Percentiles rank a stretch among this genome's conserved stretches.
Conservation (phyloP, 139 green algal genomes). For the Axilococcus clingmanii region DNA sequence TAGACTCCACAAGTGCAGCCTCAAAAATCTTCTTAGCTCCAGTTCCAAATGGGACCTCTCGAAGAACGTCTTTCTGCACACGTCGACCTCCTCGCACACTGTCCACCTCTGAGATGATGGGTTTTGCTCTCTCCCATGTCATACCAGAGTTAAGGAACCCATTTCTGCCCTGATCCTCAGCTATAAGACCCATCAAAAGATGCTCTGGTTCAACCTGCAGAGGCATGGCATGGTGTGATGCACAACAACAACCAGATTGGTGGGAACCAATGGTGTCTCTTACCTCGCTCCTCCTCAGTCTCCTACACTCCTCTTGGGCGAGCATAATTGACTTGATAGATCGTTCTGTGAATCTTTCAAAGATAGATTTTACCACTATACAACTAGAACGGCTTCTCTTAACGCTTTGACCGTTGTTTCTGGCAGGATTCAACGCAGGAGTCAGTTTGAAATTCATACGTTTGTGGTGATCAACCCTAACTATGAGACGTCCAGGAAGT, state of each 20-base stretch:
- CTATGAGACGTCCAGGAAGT: too few relatives aligned
- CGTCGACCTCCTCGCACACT: not conserved
- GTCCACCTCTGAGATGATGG: not conserved
- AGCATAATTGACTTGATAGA: slow-evolving; percentile 78
- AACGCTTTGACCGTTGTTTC: too few relatives aligned
- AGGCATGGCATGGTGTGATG: not conserved
- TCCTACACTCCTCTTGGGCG: slow-evolving; percentile 60
- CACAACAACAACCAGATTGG: not conserved
- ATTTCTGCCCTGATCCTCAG: slow-evolving; percentile 43
- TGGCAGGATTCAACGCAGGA: too few relatives aligned
- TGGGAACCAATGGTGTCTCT: not conserved
- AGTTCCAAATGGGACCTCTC: slow-evolving; percentile 65
- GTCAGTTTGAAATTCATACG: too few relatives aligned
- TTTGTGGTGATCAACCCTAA: too few relatives aligned
- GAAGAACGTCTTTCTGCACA: slow-evolving; percentile 1
- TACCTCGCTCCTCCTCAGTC: slow-evolving; percentile 48
- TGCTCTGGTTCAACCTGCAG: slow-evolving; percentile 69
- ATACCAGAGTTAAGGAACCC: slow-evolving; percentile 67
- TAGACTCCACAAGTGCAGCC: slow-evolving; percentile 65
- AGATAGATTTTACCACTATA: slow-evolving; percentile 21
- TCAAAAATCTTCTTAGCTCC: slow-evolving; percentile 76
- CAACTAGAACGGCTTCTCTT: too few relatives aligned
- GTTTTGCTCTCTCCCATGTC: slow-evolving; percentile 24
- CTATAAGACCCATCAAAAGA: slow-evolving; percentile 79
- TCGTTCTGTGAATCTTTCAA: slow-evolving; percentile 76